Evolutionary conservation across 2,329 filamentous ascomycete species (phyloP).

Genomic region (Ceratocystis cacaofunesta): DNA sequence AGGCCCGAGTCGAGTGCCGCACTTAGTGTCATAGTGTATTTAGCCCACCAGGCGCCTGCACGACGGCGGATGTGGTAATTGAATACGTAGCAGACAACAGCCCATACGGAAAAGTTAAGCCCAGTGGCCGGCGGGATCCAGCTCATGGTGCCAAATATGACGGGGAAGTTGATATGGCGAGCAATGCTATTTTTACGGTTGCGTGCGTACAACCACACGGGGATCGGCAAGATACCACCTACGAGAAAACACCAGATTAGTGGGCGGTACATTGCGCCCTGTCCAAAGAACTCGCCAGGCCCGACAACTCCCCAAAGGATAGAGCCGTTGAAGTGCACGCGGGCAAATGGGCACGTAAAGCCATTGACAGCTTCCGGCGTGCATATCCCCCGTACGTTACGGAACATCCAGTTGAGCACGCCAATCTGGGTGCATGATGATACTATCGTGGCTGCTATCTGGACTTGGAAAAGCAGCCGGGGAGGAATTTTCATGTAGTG

Average conservation of each 20-base stretch:
- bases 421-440: constrained; percentile 69
- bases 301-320: constrained; percentile 85
- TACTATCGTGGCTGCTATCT: constrained; percentile 60
- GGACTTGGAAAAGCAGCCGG: constrained; percentile 61
- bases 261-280: constrained; percentile 55
- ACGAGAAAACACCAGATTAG: constrained; percentile 72
- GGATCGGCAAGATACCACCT: constrained; percentile 58
- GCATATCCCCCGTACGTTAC: constrained; percentile 61
- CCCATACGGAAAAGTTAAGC: constrained; percentile 81
- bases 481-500: constrained; percentile 83
- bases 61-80: constrained; percentile 60
- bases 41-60: constrained; percentile 67
- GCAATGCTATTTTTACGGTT: constrained; percentile 46
- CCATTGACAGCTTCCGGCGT: constrained; percentile 68
- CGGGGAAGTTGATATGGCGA: constrained; percentile 65
- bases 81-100: constrained; percentile 70
- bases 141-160: constrained; percentile 65
- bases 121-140: constrained; percentile 83
- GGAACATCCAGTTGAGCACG: constrained; percentile 84
- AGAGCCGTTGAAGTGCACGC: constrained; percentile 79
- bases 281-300: constrained; percentile 67
- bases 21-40: constrained; percentile 80
- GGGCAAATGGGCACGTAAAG: constrained; percentile 74
- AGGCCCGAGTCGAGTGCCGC: constrained; percentile 71
- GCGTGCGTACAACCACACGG: constrained; percentile 56